Conservation (phyloP, 2,329 filamentous ascomycete species). For the Davidsoniella neocaledoniae region DNA sequence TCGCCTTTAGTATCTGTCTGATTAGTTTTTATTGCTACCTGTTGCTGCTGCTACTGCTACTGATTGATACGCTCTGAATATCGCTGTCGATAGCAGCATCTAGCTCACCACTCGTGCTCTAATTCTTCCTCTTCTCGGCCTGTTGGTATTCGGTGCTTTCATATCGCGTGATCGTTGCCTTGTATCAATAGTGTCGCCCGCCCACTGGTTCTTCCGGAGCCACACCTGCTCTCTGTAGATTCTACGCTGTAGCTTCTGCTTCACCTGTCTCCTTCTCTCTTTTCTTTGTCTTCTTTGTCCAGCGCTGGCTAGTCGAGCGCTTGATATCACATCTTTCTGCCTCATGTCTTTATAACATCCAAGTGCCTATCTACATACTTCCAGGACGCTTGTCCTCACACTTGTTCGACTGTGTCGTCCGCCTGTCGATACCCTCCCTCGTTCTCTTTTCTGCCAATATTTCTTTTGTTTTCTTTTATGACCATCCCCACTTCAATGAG, state of each 20-base stretch:
- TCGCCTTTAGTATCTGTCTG: too few relatives aligned
- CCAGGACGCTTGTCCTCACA: slow-evolving; percentile 1
- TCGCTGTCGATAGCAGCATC: too few relatives aligned
- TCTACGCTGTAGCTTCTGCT: not conserved
- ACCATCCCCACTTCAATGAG: slow-evolving; percentile 20
- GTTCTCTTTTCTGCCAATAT: slow-evolving; percentile 14
- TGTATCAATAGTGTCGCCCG: too few relatives aligned
- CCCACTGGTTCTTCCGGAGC: too few relatives aligned
- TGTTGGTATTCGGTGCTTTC: too few relatives aligned
- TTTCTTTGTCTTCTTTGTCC: slow-evolving; percentile 9
- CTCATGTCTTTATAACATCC: slow-evolving; percentile 10
- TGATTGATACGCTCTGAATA: too few relatives aligned
- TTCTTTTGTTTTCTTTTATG: slow-evolving; percentile 20
- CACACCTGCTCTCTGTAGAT: not conserved
- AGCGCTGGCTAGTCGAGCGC: slow-evolving; percentile 10
- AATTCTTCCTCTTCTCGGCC: too few relatives aligned
- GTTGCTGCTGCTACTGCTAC: too few relatives aligned
- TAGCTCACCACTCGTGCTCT: too few relatives aligned
- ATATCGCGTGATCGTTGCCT: too few relatives aligned
- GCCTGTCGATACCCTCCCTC: slow-evolving; percentile 4
- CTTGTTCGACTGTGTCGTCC: slow-evolving; percentile 1
- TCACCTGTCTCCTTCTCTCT: not conserved
- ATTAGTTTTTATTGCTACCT: too few relatives aligned
- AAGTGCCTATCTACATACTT: not conserved
- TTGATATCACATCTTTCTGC: not conserved